Conservation (phyloP, 345 rosid species). For the Ceriops zippeliana region DNA sequence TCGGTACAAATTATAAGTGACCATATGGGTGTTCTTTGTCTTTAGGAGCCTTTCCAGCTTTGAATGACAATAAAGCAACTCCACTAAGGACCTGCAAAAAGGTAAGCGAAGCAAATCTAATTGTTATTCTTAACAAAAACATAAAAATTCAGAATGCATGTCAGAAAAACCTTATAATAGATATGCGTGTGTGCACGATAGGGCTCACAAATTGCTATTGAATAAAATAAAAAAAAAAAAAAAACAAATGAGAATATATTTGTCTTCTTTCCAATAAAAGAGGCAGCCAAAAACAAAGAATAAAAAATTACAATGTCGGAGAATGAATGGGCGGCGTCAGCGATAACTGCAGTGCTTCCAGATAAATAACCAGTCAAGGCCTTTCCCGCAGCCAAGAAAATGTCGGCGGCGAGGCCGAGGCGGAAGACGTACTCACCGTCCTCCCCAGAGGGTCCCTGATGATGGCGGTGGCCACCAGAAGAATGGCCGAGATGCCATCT, state of each 20-base stretch:
- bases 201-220: too few relatives aligned
- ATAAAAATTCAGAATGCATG: too few relatives aligned
- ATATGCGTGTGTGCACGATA: too few relatives aligned
- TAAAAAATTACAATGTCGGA: conserved; percentile 54
- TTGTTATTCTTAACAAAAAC: too few relatives aligned
- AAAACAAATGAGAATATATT: too few relatives aligned
- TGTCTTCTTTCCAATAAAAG: neutral
- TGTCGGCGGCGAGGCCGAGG: conserved; percentile 65
- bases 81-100: conserved; percentile 76
- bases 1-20: conserved; percentile 51
- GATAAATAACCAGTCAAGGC: conserved; percentile 58
- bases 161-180: too few relatives aligned
- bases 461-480: conserved; percentile 33
- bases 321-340: conserved; percentile 70
- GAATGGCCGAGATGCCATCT: conserved; percentile 76
- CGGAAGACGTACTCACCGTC: conserved; percentile 74
- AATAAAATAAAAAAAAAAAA: too few relatives aligned
- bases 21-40: conserved; percentile 97
- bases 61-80: conserved; percentile 72
- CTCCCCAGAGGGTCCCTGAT: conserved; percentile 20
- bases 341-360: conserved; percentile 64
- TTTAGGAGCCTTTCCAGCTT: conserved; percentile 83
- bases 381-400: conserved; percentile 56
- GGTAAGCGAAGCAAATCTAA: too few relatives aligned
- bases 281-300: neutral